phyloP scores from a whole-genome alignment of 768 basidiomycete genomes.

The Ramaria sp. region DNA sequence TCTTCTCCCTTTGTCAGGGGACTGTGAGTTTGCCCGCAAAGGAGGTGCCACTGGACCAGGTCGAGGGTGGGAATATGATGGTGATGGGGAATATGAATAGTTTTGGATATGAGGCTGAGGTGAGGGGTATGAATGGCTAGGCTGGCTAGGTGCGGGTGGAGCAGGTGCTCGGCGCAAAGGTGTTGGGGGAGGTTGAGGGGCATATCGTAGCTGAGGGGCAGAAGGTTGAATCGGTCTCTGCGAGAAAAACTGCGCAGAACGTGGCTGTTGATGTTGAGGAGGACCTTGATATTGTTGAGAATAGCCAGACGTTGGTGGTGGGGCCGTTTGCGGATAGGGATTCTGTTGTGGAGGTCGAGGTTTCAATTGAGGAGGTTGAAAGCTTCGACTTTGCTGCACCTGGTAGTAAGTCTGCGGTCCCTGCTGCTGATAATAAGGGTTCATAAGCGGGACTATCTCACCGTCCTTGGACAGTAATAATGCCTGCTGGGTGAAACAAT shows the following conservation, averaged over 20 bases:
- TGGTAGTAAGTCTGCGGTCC: neutral
- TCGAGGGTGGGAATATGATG: neutral
- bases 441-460: neutral
- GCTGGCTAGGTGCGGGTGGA: neutral
- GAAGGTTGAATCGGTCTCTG: neutral
- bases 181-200: neutral
- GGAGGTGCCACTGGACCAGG: neutral
- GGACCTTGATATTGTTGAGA: neutral
- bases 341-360: neutral
- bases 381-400: neutral
- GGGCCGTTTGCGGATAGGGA: neutral
- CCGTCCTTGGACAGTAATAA: neutral
- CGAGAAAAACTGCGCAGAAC: neutral
- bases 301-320: neutral
- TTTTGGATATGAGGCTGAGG: neutral
- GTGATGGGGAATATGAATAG: neutral
- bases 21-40: neutral
- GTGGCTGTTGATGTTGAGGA: neutral
- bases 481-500: no score
- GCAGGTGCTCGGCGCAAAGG: neutral
- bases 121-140: neutral
- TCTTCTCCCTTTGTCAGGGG: neutral
- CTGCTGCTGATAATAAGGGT: neutral
- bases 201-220: neutral
- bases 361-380: neutral